A percentile compares a stretch with the other conserved stretches of the same genome.
phyloP scores from a whole-genome alignment of 345 rosid species.

The Triadica sebifera region DNA sequence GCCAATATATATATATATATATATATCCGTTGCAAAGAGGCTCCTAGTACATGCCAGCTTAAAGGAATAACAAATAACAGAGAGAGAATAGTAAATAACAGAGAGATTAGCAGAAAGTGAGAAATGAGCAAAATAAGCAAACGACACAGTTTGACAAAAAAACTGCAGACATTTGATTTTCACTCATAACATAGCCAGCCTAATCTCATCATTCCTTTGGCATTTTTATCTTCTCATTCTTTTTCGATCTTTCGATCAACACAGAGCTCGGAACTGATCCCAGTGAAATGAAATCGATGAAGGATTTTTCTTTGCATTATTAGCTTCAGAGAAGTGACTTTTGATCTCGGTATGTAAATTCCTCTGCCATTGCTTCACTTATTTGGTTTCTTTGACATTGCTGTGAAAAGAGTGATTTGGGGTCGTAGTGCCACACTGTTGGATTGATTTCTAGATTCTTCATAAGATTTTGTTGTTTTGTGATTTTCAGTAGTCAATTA shows the following conservation, averaged over 20 bases:
- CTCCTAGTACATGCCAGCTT: too few relatives aligned
- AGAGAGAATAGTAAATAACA: too few relatives aligned
- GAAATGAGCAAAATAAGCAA: too few relatives aligned
- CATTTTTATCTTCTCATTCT: not conserved
- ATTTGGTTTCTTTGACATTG: constrained; percentile 4
- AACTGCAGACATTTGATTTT: too few relatives aligned
- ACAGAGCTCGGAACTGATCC: not conserved
- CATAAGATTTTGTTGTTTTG: not conserved
- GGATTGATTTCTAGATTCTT: not conserved
- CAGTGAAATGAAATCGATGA: too few relatives aligned
- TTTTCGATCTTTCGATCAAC: not conserved
- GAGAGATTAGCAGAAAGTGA: too few relatives aligned
- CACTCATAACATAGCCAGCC: too few relatives aligned
- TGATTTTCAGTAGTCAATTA: not conserved
- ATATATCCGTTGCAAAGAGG: too few relatives aligned
- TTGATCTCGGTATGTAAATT: constrained; percentile 1
- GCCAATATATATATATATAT: too few relatives aligned
- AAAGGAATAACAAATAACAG: too few relatives aligned
- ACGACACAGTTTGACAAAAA: too few relatives aligned
- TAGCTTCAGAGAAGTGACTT: not conserved
- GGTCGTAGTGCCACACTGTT: not conserved
- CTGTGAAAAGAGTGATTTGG: not conserved
- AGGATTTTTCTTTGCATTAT: not conserved
- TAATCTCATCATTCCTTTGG: not conserved
- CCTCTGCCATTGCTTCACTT: not conserved